Evolutionary conservation across 345 rosid species (phyloP), one percentile per base, ranked within the genome.

Genomic region (Rubroshorea leprosula): DNA sequence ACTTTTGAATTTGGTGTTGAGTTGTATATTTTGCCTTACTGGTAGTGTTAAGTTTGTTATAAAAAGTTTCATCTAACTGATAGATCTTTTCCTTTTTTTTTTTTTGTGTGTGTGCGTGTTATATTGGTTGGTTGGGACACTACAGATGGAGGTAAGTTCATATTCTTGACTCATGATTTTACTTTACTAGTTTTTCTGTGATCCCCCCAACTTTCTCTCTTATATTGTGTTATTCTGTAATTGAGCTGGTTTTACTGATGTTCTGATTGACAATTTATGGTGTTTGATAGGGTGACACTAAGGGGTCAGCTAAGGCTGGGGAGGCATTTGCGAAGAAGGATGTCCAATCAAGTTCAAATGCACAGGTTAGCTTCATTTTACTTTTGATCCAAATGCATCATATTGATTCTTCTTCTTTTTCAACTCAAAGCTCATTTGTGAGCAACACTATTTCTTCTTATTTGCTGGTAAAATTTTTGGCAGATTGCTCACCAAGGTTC

Each of bases 111-210:
- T n/a, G n/a, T n/a, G n/a, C n/a, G n/a, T n/a, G n/a, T n/a, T n/a
- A n/a, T n/a, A n/a, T 35, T 35, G 41, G 65, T 58, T 35, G 41
- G 41, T 35, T 56, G 71, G 66, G 47, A 65, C 65, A 57, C 19
- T 55, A 49, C 78, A 92, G 96, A 84, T 92, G 93, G 98, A 92
- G 95, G 96, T 92, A 57, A 63, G 70, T 61, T 55, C 2, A 35
- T 38, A 23, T 48, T 43, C 60, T 52, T 59, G 22, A 23, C 50
- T 21, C 26, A 16, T 62, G 29, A 46, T 64, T 25, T 35, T 55
- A n/a, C 48, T 56, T 60, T 46, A 21, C 3, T 25, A 23, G 49
- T 46, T 8, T 19, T 29, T 19, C 19, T 1, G 3, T 59, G 23
- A 4, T 29, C 41, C 41, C 45, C 27, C 46, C 10, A 22, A 46